Conservation (phyloP, 2,329 filamentous ascomycete genomes). For the Gliomastix tumulicola region DNA sequence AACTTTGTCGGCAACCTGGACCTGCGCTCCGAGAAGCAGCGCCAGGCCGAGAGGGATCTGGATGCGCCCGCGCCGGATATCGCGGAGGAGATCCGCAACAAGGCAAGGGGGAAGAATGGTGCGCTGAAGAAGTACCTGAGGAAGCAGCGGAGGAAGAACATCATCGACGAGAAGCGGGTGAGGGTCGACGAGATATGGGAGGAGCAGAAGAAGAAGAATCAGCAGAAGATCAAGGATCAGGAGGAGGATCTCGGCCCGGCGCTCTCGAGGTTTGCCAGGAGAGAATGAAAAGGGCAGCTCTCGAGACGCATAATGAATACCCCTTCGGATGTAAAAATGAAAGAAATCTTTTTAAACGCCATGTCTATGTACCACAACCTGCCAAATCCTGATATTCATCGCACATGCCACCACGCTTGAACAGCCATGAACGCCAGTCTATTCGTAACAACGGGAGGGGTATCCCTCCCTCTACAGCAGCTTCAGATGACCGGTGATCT, state of each 20-base stretch:
- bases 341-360: no score
- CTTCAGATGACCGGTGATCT: conserved; percentile 80
- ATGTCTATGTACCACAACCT: no score
- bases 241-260: conserved; percentile 77
- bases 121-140: conserved; percentile 80
- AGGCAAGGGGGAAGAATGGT: conserved; percentile 82
- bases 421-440: no score
- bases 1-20: conserved; percentile 88
- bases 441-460: no score
- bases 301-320: no score
- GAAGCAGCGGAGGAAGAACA: conserved; percentile 87
- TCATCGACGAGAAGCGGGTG: conserved; percentile 92
- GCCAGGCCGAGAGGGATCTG: conserved; percentile 69
- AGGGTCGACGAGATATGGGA: conserved; percentile 78
- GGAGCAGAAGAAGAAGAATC: conserved; percentile 60
- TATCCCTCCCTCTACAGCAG: conserved; percentile 70
- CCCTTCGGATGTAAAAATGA: no score
- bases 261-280: conserved; percentile 76
- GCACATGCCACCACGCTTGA: background rate
- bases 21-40: conserved; percentile 69
- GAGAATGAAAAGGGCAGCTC: no score
- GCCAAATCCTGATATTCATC: background rate
- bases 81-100: conserved; percentile 62
- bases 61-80: conserved; percentile 58
- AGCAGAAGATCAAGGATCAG: conserved; percentile 55